These are phyloP conservation scores for Eucalyptus curtisii DNA, from an alignment of 345 rosid genomes.

Conservation along the genomic window DNA sequence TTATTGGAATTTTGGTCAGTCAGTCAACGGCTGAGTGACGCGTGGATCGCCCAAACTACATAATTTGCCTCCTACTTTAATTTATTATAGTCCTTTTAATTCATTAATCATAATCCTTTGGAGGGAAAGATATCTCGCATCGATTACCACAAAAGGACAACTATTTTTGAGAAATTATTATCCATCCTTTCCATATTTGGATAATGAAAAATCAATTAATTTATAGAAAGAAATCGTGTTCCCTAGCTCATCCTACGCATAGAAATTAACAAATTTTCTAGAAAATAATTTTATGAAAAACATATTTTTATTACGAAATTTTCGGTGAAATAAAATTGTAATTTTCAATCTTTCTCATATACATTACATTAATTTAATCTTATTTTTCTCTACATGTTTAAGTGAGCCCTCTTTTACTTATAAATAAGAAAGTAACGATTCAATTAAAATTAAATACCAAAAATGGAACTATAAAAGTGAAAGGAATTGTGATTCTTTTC, in stretches of 20 bases:
- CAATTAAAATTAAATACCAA: background rate
- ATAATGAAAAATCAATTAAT: background rate
- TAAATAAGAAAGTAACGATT: background rate
- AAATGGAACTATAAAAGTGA: background rate
- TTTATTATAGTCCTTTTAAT: background rate
- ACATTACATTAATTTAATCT: background rate
- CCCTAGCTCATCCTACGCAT: fast-evolving
- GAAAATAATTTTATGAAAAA: background rate
- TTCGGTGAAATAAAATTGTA: background rate
- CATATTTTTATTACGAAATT: too few relatives aligned
- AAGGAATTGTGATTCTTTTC: background rate
- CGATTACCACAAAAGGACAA: background rate
- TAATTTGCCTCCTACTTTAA: background rate
- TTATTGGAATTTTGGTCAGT: background rate
- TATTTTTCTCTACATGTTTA: background rate
- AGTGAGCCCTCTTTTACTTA: background rate
- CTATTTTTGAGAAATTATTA: background rate
- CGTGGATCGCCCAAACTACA: background rate
- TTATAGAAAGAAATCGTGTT: background rate
- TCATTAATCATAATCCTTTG: background rate
- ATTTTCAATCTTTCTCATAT: background rate
- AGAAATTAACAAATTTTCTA: background rate
- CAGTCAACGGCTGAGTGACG: background rate
- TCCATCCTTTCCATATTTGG: background rate
- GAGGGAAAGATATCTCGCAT: background rate